Percentiles rank a stretch among this genome's conserved stretches.
phyloP scores from a whole-genome alignment of 306 rosid genomes.

The Datisca glomerata region DNA sequence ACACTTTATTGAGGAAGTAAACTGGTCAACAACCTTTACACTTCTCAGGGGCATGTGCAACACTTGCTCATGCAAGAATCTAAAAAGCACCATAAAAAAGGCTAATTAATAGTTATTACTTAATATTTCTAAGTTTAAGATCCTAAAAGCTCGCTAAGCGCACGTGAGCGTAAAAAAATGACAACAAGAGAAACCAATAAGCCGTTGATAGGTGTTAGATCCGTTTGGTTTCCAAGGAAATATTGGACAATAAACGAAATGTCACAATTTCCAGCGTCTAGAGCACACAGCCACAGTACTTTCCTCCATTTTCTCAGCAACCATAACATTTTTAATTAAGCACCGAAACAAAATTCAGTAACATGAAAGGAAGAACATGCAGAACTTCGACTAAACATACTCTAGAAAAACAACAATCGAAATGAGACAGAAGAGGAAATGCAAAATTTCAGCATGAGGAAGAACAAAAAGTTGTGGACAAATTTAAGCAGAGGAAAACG shows the following conservation, averaged over 20 bases:
- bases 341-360: too few relatives aligned
- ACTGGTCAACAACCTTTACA: too few relatives aligned
- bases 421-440: not conserved
- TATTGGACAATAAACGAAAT: not conserved
- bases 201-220: slow-evolving; percentile 1
- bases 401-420: not conserved
- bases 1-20: too few relatives aligned
- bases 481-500: not conserved
- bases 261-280: not conserved
- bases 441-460: not conserved
- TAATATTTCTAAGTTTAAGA: slow-evolving; percentile 32
- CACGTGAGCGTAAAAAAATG: slow-evolving; percentile 30
- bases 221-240: slow-evolving; percentile 9
- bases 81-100: too few relatives aligned
- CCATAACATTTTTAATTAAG: too few relatives aligned
- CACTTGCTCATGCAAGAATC: too few relatives aligned
- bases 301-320: not conserved
- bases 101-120: too few relatives aligned
- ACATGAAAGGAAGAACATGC: too few relatives aligned
- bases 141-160: slow-evolving; percentile 49
- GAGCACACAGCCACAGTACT: not conserved
- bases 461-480: not conserved
- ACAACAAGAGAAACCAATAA: too few relatives aligned
- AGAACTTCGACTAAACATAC: too few relatives aligned
- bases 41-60: too few relatives aligned